A percentile compares a stretch with the other conserved stretches of the same genome.
Conservation (phyloP, 2,329 filamentous ascomycete genomes). For the Xylaria digitata region DNA sequence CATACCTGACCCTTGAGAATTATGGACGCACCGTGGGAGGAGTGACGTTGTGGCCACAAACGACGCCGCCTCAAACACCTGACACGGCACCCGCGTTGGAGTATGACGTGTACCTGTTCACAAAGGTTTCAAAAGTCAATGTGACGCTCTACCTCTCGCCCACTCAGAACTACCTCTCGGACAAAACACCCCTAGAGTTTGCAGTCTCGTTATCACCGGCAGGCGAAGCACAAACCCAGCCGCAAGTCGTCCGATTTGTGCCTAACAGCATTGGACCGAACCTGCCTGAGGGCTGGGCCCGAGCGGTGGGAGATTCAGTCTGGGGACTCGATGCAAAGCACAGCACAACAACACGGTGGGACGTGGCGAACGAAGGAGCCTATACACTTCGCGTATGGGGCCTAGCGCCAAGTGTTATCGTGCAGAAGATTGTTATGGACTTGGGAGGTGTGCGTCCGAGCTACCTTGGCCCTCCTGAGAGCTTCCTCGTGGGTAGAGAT, state of each 20-base stretch:
- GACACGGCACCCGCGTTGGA: slow-evolving; percentile 65
- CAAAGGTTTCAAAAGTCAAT: slow-evolving; percentile 57
- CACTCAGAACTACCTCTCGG: slow-evolving; percentile 64
- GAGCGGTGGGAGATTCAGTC: slow-evolving; percentile 58
- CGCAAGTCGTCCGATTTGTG: slow-evolving; percentile 55
- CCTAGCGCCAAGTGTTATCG: slow-evolving; percentile 62
- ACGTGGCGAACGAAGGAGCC: slow-evolving; percentile 55
- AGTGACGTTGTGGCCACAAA: slow-evolving; percentile 66
- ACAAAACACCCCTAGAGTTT: slow-evolving; percentile 57
- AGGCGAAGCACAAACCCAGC: slow-evolving; percentile 43
- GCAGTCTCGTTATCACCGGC: slow-evolving; percentile 51
- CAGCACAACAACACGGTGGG: slow-evolving; percentile 59
- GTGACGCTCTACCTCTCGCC: slow-evolving; percentile 65
- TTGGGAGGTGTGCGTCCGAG: slow-evolving; percentile 65
- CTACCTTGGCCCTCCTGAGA: slow-evolving; percentile 69
- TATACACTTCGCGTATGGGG: slow-evolving; percentile 65
- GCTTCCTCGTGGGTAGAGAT: slow-evolving; percentile 59
- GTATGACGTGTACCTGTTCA: slow-evolving; percentile 72
- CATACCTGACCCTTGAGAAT: slow-evolving; percentile 64
- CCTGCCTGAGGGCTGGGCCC: slow-evolving; percentile 57
- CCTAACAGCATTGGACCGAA: slow-evolving; percentile 55
- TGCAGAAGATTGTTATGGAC: slow-evolving; percentile 68
- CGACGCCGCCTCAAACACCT: slow-evolving; percentile 61
- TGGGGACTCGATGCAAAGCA: slow-evolving; percentile 58
- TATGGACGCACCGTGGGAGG: slow-evolving; percentile 70